These are phyloP conservation scores for Crucihimalaya himalaica DNA, from an alignment of 345 rosid species.

Conservation along the genomic window DNA sequence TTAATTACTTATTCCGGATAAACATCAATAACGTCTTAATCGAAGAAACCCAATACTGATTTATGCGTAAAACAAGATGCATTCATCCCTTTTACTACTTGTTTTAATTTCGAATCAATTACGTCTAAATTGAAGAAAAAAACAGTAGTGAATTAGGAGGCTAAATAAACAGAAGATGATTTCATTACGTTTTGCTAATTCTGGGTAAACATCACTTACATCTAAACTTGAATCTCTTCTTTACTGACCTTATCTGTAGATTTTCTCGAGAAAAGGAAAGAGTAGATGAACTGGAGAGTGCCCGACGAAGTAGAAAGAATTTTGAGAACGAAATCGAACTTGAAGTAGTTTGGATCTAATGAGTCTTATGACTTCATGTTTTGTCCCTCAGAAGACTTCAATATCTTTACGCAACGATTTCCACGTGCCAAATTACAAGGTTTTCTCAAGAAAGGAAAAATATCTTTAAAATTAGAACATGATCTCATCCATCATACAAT, in stretches of 20 bases:
- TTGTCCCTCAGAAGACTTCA: neutral
- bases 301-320: neutral
- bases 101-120: neutral
- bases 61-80: neutral
- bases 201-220: constrained; percentile 23
- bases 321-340: neutral
- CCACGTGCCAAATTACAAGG: constrained; percentile 25
- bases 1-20: neutral
- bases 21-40: constrained; percentile 1
- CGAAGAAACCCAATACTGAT: neutral
- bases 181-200: neutral
- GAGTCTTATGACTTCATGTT: neutral
- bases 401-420: neutral
- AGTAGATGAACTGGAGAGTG: neutral
- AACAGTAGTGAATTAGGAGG: neutral
- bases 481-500: no score
- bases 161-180: neutral
- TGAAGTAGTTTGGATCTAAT: constrained; percentile 23
- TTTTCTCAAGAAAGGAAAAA: neutral
- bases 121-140: neutral
- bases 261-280: neutral
- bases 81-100: neutral
- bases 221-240: neutral
- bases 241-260: neutral
- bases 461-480: no score